A percentile compares a stretch with the other conserved stretches of the same genome.
These are phyloP conservation scores for Ogataea minuta DNA, from an alignment of 805 yeast species.

Conservation along the genomic window DNA sequence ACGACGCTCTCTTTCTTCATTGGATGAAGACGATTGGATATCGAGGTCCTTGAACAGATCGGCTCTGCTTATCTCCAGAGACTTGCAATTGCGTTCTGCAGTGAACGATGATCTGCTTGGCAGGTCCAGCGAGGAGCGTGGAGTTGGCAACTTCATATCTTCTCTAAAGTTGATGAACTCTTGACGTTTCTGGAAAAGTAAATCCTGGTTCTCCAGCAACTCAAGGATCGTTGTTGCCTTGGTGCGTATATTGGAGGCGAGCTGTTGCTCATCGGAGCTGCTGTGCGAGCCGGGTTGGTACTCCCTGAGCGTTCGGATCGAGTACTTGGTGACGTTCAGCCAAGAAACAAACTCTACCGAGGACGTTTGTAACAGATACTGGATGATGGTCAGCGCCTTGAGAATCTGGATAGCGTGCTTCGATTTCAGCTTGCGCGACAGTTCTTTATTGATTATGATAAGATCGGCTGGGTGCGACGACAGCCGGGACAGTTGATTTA, in stretches of 20 bases:
- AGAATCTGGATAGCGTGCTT: conserved; percentile 40
- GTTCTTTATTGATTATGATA: conserved; percentile 37
- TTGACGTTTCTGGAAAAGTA: conserved; percentile 40
- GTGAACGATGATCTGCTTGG: conserved; percentile 26
- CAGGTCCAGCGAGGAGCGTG: conserved; percentile 27
- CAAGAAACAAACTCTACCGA: conserved; percentile 49
- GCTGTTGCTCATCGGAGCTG: conserved; percentile 18
- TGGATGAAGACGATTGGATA: conserved; percentile 13
- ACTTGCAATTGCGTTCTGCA: conserved; percentile 14
- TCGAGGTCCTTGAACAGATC: conserved; percentile 20
- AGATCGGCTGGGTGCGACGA: conserved; percentile 42
- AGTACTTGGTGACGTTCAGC: conserved; percentile 41
- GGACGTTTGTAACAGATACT: conserved; percentile 53
- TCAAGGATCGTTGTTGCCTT: conserved; percentile 37
- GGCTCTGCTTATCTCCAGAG: conserved; percentile 32
- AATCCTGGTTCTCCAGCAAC: conserved; percentile 32
- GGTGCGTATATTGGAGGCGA: conserved; percentile 36
- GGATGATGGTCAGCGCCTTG: conserved; percentile 52
- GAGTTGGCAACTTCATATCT: conserved; percentile 37
- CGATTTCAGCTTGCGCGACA: conserved; percentile 41
- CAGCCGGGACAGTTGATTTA: conserved; percentile 49
- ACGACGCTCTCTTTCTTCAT: conserved; percentile 16
- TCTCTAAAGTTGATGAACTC: conserved; percentile 40
- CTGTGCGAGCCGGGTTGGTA: conserved; percentile 27
- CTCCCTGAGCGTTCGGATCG: conserved; percentile 28